Conservation (phyloP, 2,329 filamentous ascomycete genomes). For the Aureobasidium sp. region DNA sequence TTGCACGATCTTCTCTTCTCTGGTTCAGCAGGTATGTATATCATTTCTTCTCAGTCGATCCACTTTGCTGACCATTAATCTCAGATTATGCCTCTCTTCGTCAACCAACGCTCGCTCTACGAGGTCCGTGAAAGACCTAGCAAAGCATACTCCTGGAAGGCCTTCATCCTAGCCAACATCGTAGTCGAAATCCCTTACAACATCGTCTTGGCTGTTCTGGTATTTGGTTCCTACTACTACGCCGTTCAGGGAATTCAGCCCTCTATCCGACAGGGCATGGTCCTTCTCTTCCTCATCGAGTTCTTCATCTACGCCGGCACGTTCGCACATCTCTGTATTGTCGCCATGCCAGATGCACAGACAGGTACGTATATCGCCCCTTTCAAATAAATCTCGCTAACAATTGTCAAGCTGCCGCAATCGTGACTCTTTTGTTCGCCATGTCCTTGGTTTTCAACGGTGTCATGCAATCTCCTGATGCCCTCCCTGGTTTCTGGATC, state of each 20-base stretch:
- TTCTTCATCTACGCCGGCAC: slow-evolving; percentile 65
- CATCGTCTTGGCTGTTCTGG: slow-evolving; percentile 52
- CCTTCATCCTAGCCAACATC: slow-evolving; percentile 64
- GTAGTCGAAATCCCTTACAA: slow-evolving; percentile 63
- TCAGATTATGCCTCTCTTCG: slow-evolving; percentile 52
- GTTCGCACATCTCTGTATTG: slow-evolving; percentile 67
- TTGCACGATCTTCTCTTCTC: slow-evolving; percentile 27
- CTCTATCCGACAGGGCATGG: slow-evolving; percentile 52
- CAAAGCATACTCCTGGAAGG: slow-evolving; percentile 68
- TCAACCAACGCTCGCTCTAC: slow-evolving; percentile 50
- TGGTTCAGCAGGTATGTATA: slow-evolving; percentile 6
- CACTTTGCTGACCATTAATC: neutral
- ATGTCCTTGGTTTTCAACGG: slow-evolving; percentile 43
- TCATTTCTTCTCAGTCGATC: no score
- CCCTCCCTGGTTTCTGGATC: slow-evolving; percentile 64
- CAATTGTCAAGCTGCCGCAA: slow-evolving; percentile 41
- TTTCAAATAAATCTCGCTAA: no score
- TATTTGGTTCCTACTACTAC: slow-evolving; percentile 76
- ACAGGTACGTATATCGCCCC: slow-evolving; percentile 28
- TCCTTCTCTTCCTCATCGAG: slow-evolving; percentile 47
- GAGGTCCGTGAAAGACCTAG: slow-evolving; percentile 53
- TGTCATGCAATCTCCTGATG: slow-evolving; percentile 51
- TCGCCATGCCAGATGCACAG: slow-evolving; percentile 59
- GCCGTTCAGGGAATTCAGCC: slow-evolving; percentile 32
- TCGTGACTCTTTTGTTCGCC: slow-evolving; percentile 42